phyloP scores from a whole-genome alignment of 805 yeast genomes.

The Yamadazyma endophytica region DNA sequence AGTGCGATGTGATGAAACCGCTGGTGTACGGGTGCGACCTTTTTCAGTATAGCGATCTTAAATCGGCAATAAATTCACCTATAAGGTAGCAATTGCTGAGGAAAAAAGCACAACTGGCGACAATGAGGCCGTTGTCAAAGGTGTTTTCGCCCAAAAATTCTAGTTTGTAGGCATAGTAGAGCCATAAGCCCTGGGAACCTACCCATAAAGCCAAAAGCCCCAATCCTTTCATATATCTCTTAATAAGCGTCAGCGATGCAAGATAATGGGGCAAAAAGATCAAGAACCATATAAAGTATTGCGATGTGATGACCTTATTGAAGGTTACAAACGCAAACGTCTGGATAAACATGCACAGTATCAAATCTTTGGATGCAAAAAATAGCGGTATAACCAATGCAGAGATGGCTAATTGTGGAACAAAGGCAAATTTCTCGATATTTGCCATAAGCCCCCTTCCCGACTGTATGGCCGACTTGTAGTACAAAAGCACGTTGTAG shows the following conservation, averaged over 20 bases:
- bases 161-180: slow-evolving; percentile 67
- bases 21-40: background rate
- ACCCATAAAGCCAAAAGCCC: slow-evolving; percentile 57
- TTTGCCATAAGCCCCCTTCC: slow-evolving; percentile 12
- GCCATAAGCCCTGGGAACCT: slow-evolving; percentile 70
- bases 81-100: slow-evolving; percentile 57
- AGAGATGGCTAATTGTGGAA: slow-evolving; percentile 73
- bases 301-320: slow-evolving; percentile 77
- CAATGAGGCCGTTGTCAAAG: slow-evolving; percentile 56
- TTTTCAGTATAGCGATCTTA: slow-evolving; percentile 1
- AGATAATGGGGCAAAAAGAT: slow-evolving; percentile 76
- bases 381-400: slow-evolving; percentile 54
- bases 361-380: slow-evolving; percentile 27
- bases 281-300: slow-evolving; percentile 93
- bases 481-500: slow-evolving; percentile 72
- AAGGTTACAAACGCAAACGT: slow-evolving; percentile 42
- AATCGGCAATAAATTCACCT: slow-evolving; percentile 47
- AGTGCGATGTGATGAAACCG: slow-evolving; percentile 1
- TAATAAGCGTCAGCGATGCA: slow-evolving; percentile 35
- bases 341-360: slow-evolving; percentile 35
- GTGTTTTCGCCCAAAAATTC: slow-evolving; percentile 75
- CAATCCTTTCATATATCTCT: slow-evolving; percentile 31
- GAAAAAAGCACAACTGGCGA: slow-evolving; percentile 57
- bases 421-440: slow-evolving; percentile 64
- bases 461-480: slow-evolving; percentile 39